phyloP scores from a whole-genome alignment of 2,329 filamentous ascomycete genomes.

The Ceratocystis eucalypticola region DNA sequence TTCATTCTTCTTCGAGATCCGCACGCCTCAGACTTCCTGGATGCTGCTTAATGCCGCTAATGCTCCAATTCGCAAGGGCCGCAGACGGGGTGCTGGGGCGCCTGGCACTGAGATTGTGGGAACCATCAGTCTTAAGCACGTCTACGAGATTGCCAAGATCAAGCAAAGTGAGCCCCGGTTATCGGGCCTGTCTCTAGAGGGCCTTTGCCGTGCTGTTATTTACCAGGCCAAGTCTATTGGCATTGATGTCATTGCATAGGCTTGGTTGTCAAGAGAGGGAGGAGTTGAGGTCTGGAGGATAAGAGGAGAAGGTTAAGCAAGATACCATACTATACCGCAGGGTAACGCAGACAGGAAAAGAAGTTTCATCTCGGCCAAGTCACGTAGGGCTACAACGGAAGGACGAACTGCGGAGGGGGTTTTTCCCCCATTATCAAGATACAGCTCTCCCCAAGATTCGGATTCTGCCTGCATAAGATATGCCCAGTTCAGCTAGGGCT shows the following conservation, averaged over 20 bases:
- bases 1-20: conserved; percentile 82
- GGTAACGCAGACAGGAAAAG: background rate
- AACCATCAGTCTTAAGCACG: conserved; percentile 78
- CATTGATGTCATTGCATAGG: conserved; percentile 52
- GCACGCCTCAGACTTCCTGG: conserved; percentile 88
- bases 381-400: background rate
- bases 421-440: background rate
- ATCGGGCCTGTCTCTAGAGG: conserved; percentile 56
- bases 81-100: conserved; percentile 61
- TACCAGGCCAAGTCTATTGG: conserved; percentile 64
- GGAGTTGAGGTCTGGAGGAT: background rate
- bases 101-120: conserved; percentile 70
- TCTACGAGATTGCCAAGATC: conserved; percentile 96
- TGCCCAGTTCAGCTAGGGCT: background rate
- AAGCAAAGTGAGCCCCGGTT: conserved; percentile 69
- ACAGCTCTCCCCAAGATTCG: background rate
- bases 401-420: background rate
- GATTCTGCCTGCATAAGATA: background rate
- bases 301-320: background rate
- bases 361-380: background rate
- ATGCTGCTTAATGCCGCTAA: conserved; percentile 74
- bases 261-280: background rate
- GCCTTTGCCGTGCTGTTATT: conserved; percentile 60
- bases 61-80: conserved; percentile 59
- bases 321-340: background rate